These are phyloP conservation scores for Peronospora tabacina DNA, from an alignment of 352 stramenopile species.

Conservation along the genomic window DNA sequence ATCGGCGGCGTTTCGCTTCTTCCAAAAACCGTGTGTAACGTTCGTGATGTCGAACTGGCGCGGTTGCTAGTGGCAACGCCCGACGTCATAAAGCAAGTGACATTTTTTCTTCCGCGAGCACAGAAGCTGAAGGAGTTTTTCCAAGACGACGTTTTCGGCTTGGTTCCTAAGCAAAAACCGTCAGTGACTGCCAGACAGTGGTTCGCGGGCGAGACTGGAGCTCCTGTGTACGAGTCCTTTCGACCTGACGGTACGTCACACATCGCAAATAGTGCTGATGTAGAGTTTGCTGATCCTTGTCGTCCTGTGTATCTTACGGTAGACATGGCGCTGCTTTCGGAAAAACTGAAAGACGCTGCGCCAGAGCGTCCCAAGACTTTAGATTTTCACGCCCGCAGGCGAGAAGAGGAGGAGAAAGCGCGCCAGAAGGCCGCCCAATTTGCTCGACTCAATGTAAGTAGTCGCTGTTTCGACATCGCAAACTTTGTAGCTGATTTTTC, in stretches of 20 bases:
- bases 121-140: constrained; percentile 67
- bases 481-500: constrained; percentile 7
- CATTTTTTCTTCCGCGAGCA: constrained; percentile 59
- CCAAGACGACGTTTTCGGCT: constrained; percentile 70
- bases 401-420: constrained; percentile 58
- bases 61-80: constrained; percentile 54
- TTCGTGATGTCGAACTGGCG: constrained; percentile 60
- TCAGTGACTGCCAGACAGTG: constrained; percentile 35
- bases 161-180: constrained; percentile 27
- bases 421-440: constrained; percentile 53
- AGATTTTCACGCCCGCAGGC: constrained; percentile 54
- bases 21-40: constrained; percentile 53
- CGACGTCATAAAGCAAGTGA: constrained; percentile 43
- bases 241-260: constrained; percentile 34
- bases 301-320: constrained; percentile 1
- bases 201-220: constrained; percentile 43
- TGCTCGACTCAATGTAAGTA: constrained; percentile 58
- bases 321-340: constrained; percentile 58
- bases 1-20: constrained; percentile 58
- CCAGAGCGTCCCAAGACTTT: constrained; percentile 49
- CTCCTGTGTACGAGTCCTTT: constrained; percentile 48
- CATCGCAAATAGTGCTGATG: background rate
- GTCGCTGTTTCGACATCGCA: background rate
- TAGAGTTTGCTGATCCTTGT: constrained; percentile 1
- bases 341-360: constrained; percentile 37